Evolutionary conservation across 768 basidiomycete species (phyloP).

Genomic region (Phylloporus scabripes): DNA sequence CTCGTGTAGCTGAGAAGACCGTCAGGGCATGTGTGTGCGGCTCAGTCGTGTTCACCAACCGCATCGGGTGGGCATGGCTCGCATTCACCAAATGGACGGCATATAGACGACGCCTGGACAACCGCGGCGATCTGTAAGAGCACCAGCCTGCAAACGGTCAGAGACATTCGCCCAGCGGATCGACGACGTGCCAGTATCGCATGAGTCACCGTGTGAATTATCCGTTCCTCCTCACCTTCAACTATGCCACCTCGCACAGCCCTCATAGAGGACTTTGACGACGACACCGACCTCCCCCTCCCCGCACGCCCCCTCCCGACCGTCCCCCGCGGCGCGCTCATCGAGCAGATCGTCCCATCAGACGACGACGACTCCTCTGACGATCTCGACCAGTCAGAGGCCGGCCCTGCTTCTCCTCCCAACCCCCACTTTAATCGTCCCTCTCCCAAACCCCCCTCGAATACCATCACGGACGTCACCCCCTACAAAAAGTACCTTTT

Average conservation of each 20-base stretch:
- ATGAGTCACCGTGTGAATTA: slow-evolving; percentile 26
- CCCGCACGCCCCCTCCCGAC: slow-evolving; percentile 61
- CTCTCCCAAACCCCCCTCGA: slow-evolving; percentile 25
- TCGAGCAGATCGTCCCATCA: slow-evolving; percentile 61
- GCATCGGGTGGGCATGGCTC: slow-evolving; percentile 59
- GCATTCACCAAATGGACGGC: slow-evolving; percentile 53
- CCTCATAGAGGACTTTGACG: slow-evolving; percentile 80
- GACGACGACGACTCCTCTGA: slow-evolving; percentile 45
- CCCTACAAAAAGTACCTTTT: slow-evolving; percentile 73
- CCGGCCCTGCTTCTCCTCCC: slow-evolving; percentile 55
- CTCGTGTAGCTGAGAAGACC: slow-evolving; percentile 57
- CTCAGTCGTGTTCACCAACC: slow-evolving; percentile 35
- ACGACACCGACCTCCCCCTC: slow-evolving; percentile 87
- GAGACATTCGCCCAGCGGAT: not conserved
- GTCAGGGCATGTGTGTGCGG: slow-evolving; percentile 5
- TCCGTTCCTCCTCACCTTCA: slow-evolving; percentile 2
- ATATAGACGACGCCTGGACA: slow-evolving; percentile 24
- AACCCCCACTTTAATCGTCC: slow-evolving; percentile 14
- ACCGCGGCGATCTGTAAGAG: slow-evolving; percentile 10
- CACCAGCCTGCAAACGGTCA: slow-evolving; percentile 1
- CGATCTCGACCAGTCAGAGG: slow-evolving; percentile 29
- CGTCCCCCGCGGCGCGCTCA: slow-evolving; percentile 65
- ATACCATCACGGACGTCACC: slow-evolving; percentile 63
- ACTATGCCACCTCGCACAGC: slow-evolving; percentile 52
- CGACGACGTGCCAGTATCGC: slow-evolving; percentile 10